Evolutionary conservation across 2,329 filamentous ascomycete species (phyloP).

Genomic region (Calonectria pseudoreteaudii): DNA sequence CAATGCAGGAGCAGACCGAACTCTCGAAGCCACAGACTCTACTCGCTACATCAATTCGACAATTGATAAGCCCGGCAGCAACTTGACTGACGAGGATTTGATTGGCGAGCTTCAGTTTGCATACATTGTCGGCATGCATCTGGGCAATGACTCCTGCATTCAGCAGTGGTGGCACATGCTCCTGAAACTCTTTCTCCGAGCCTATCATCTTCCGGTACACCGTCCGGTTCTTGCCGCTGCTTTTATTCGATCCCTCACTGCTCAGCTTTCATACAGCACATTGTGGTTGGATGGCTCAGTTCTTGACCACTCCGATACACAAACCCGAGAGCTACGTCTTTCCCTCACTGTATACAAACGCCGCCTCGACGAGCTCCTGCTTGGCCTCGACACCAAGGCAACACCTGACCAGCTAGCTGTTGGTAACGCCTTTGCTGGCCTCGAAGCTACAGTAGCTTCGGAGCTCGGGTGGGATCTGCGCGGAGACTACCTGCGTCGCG

Average conservation of each 20-base stretch:
- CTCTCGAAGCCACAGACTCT: slow-evolving; percentile 60
- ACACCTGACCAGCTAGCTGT: slow-evolving; percentile 57
- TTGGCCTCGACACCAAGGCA: slow-evolving; percentile 47
- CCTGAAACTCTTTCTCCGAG: slow-evolving; percentile 63
- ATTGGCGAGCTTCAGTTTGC: slow-evolving; percentile 72
- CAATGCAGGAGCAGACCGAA: slow-evolving; percentile 52
- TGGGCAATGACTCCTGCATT: slow-evolving; percentile 69
- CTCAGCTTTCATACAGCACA: slow-evolving; percentile 67
- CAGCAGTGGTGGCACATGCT: slow-evolving; percentile 72
- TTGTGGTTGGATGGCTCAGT: slow-evolving; percentile 60
- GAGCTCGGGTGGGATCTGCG: slow-evolving; percentile 68
- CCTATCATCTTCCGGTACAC: slow-evolving; percentile 56
- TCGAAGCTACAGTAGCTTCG: slow-evolving; percentile 46
- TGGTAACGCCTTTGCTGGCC: slow-evolving; percentile 57
- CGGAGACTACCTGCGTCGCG: slow-evolving; percentile 60
- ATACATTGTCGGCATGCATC: slow-evolving; percentile 67
- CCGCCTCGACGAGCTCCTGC: slow-evolving; percentile 61
- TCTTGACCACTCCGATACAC: slow-evolving; percentile 50
- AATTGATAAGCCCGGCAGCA: slow-evolving; percentile 46
- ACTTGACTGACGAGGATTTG: slow-evolving; percentile 55
- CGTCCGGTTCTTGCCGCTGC: slow-evolving; percentile 58
- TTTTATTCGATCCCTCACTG: slow-evolving; percentile 64
- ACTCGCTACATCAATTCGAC: slow-evolving; percentile 58
- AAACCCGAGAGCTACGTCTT: slow-evolving; percentile 54
- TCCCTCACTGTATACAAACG: slow-evolving; percentile 67